Percentiles rank a stretch among this genome's conserved stretches.
These are phyloP conservation scores for Pigoraptor vietnamica DNA, from an alignment of 78 protist species.

Conservation along the genomic window DNA sequence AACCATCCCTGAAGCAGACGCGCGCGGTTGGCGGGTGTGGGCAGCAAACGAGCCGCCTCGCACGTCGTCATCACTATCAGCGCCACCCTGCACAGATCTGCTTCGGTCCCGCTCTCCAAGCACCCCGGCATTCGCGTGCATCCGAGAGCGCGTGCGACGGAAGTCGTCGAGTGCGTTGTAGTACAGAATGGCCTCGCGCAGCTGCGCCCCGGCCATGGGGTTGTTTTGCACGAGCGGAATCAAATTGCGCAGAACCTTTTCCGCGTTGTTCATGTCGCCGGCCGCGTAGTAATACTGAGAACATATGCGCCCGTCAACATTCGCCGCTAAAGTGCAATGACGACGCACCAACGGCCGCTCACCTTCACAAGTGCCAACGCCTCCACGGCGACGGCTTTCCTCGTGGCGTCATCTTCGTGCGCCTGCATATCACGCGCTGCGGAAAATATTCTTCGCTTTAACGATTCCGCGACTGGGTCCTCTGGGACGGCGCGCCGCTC, in stretches of 20 bases:
- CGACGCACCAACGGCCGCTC: no score
- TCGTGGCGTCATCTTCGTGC: neutral
- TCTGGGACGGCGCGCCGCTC: neutral
- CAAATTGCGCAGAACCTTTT: neutral
- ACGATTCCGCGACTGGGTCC: neutral
- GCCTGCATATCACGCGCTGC: neutral
- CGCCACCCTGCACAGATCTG: neutral
- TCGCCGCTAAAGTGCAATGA: no score
- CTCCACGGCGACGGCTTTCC: neutral
- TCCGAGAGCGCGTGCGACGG: neutral
- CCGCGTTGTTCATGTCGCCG: neutral
- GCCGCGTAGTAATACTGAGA: neutral
- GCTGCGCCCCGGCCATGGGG: neutral
- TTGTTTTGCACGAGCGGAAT: neutral
- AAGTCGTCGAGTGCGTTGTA: neutral
- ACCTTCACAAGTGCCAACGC: neutral
- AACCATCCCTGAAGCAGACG: no score
- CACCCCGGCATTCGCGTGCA: neutral
- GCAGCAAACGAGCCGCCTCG: no score
- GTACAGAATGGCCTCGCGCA: neutral
- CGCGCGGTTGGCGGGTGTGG: no score
- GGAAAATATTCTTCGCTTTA: neutral
- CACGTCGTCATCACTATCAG: no score
- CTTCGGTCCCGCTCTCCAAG: neutral
- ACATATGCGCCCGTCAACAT: no score